A percentile compares a stretch with the other conserved stretches of the same genome.
Evolutionary conservation across 352 stramenopile species (phyloP).

Genomic region (Pythium scleroteichum): DNA sequence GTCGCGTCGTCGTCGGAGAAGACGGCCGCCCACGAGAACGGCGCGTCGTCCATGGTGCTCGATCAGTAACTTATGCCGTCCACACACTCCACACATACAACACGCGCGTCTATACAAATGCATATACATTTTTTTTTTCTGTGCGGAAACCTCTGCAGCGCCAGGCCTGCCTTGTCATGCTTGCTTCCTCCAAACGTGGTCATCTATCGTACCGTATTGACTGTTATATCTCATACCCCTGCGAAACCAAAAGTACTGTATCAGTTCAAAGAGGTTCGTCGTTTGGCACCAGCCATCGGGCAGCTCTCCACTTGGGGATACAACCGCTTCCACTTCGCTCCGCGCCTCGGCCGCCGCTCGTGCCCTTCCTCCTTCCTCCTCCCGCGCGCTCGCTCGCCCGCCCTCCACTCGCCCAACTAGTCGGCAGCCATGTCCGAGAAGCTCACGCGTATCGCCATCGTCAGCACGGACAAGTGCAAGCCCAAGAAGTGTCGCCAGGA

Average conservation of each 20-base stretch:
- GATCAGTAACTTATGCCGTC: constrained; percentile 69
- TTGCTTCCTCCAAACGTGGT: too few relatives aligned
- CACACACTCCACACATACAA: constrained; percentile 1
- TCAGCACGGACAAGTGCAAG: constrained; percentile 99
- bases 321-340: neutral
- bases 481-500: constrained; percentile 99
- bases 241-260: neutral
- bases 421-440: constrained; percentile 75
- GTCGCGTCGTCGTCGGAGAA: constrained; percentile 60
- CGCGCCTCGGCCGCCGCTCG: neutral
- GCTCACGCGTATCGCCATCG: constrained; percentile 98
- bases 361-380: constrained; percentile 1
- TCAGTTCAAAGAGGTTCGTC: constrained; percentile 18
- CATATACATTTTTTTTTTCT: neutral
- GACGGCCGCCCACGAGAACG: constrained; percentile 49
- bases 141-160: neutral
- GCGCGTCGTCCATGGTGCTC: constrained; percentile 80
- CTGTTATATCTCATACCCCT: neutral
- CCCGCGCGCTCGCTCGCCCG: neutral
- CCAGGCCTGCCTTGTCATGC: too few relatives aligned
- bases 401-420: neutral
- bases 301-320: neutral
- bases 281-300: constrained; percentile 30
- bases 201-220: constrained; percentile 16
- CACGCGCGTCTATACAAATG: neutral